These are phyloP conservation scores for Melocanna baccifera DNA, from an alignment of 176 grass and related monocot species.

Conservation along the genomic window DNA sequence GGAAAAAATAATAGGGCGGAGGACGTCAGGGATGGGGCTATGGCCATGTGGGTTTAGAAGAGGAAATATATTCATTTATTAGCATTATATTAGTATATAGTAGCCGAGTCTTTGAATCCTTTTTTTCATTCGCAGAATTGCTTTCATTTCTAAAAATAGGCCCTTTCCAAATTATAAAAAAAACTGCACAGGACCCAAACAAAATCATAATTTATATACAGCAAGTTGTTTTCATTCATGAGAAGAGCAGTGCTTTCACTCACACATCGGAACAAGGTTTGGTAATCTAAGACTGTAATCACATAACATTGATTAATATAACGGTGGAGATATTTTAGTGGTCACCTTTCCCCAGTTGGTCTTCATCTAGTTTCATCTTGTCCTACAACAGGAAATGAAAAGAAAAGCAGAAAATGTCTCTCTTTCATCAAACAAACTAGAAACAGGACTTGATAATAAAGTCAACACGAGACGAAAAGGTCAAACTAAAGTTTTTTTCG, in stretches of 20 bases:
- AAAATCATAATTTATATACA: background rate
- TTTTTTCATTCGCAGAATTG: no score
- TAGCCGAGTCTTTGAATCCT: no score
- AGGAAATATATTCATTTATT: no score
- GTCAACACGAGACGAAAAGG: background rate
- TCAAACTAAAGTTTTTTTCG: background rate
- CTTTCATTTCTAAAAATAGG: background rate
- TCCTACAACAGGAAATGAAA: conserved; percentile 50
- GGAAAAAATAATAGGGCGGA: no score
- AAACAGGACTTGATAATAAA: conserved; percentile 21
- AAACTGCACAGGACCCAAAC: background rate
- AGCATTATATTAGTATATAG: no score
- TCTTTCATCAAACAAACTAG: conserved; percentile 23
- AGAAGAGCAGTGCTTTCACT: background rate
- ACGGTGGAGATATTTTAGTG: conserved; percentile 31
- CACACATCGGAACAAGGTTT: background rate
- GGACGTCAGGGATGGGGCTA: no score
- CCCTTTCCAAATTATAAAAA: background rate
- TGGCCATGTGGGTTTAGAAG: no score
- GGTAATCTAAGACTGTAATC: background rate
- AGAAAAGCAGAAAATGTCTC: conserved; percentile 34
- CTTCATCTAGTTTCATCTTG: conserved; percentile 70
- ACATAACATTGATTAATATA: background rate
- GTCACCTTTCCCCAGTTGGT: conserved; percentile 51
- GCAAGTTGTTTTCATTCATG: background rate